phyloP scores from a whole-genome alignment of 2,329 filamentous ascomycete species.

The Pseudocercospora macadamiae region DNA sequence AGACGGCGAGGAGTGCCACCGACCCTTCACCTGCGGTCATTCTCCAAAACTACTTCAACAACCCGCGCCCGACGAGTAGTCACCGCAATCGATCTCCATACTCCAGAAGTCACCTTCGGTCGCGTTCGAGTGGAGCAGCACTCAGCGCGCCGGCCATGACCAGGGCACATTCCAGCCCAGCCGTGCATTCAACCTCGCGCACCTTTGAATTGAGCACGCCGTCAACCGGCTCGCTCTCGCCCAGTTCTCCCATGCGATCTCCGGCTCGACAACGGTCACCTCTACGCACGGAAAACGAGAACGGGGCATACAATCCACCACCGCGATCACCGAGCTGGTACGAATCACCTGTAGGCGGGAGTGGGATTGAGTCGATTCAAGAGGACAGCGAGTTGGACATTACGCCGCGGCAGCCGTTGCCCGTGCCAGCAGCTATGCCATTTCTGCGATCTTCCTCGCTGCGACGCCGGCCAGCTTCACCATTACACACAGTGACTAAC shows the following conservation, averaged over 20 bases:
- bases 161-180: constrained; percentile 52
- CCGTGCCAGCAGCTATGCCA: constrained; percentile 24
- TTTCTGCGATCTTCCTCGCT: constrained; percentile 39
- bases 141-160: constrained; percentile 51
- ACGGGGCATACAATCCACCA: constrained; percentile 22
- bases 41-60: constrained; percentile 36
- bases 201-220: constrained; percentile 32
- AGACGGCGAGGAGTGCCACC: constrained; percentile 38
- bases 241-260: constrained; percentile 40
- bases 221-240: constrained; percentile 39
- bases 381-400: constrained; percentile 55
- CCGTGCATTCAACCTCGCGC: constrained; percentile 40
- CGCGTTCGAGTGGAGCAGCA: constrained; percentile 46
- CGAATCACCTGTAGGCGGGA: constrained; percentile 28
- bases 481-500: constrained; percentile 45
- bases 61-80: constrained; percentile 33
- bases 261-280: constrained; percentile 49
- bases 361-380: constrained; percentile 46
- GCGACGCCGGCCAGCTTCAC: constrained; percentile 51
- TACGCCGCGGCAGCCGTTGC: constrained; percentile 40
- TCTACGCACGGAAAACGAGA: constrained; percentile 33
- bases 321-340: constrained; percentile 36
- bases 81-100: constrained; percentile 53
- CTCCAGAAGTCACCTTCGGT: constrained; percentile 50
- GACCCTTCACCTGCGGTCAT: constrained; percentile 40